Percentiles rank a stretch among this genome's conserved stretches.
These are phyloP conservation scores for Solanum boliviense DNA, from an alignment of 257 asterid genomes.

Conservation along the genomic window DNA sequence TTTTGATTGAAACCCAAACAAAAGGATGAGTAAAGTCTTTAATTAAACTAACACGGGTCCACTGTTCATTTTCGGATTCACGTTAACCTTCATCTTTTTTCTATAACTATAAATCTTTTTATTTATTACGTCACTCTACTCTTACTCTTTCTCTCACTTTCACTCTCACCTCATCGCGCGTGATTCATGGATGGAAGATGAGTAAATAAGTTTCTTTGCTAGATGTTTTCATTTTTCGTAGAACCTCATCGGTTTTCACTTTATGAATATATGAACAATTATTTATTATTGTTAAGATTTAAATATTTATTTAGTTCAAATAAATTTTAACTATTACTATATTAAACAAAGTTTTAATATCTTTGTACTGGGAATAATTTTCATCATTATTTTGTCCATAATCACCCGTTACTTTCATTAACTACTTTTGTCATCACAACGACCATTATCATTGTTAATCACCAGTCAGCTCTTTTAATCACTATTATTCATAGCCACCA, in stretches of 20 bases:
- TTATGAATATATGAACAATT: neutral
- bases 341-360: no score
- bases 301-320: no score
- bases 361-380: no score
- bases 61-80: slow-evolving; percentile 1
- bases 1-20: neutral
- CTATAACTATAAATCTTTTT: neutral
- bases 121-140: neutral
- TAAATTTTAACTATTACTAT: no score
- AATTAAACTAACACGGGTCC: neutral
- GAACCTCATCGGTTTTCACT: neutral
- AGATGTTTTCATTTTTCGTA: no score
- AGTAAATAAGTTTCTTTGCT: neutral
- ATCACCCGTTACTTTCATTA: no score
- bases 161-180: neutral
- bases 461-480: neutral
- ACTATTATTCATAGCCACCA: neutral
- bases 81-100: neutral
- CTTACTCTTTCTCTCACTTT: neutral
- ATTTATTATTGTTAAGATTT: neutral
- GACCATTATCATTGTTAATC: neutral
- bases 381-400: neutral
- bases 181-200: neutral
- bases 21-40: neutral
- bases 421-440: neutral